Base-by-base conservation (phyloP, 108 stramenopile genomes). In the Fragilariopsis cylindrus region DNA sequence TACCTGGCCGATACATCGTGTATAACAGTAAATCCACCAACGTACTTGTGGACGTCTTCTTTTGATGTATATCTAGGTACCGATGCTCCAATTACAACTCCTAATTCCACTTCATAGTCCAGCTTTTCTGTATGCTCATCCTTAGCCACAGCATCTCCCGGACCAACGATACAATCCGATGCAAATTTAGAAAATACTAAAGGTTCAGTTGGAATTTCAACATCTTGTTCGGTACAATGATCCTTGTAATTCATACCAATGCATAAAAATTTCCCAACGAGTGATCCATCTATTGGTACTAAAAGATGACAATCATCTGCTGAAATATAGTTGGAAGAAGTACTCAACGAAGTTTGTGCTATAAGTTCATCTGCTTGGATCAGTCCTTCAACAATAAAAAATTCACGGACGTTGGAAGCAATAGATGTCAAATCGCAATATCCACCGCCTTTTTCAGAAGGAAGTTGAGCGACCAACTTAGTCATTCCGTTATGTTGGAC, bases 81-180 rank as follows among this genome's bases (percentile, higher is more conserved):
- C 1, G 71, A 74, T 12, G 40, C 42, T 54, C 85, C 85, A 72
- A 88, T 78, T 48, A 88, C 84, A 46, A 88, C 74, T 21, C 81
- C 88, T 40, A 88, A 49, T 66, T 88, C 88, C n/a, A 86, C 88
- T 71, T 88, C 88, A 49, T 80, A 88, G 71, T 88, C 88, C 30
- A 88, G 57, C 70, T 85, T 86, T 45, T 70, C 64, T n/a, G 84
- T 85, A 5, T 76, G 67, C 4, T 60, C 72, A 64, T 76, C 70
- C 16, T 75, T 56, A 2, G 63, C 49, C 48, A 88, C 79, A 9
- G 62, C 60, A 62, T 82, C 85, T 9, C 68, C 73, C 2, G 81
- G 78, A 41, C 83, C 85, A 21, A 77, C 48, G 48, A 88, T 78
- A 19, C 72, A 72, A 53, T 80, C 65, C 15, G 77, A 79, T 13